Conservation (phyloP, 768 basidiomycete genomes). For the Sporobolomyces roseus region DNA sequence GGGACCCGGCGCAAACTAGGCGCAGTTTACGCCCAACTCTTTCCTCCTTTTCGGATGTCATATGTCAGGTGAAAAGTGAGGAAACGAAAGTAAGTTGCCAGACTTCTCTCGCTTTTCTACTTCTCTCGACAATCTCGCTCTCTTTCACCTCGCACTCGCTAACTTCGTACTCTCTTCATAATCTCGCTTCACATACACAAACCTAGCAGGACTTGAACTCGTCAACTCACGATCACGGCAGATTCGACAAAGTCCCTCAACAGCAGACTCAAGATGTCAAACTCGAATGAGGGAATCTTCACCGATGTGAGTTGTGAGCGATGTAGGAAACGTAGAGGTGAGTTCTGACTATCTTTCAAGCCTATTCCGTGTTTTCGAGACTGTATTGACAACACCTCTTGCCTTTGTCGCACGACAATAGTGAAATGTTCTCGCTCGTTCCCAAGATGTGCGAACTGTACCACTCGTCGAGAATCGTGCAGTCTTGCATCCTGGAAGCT, state of each 20-base stretch:
- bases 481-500: background rate
- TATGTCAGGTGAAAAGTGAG: too few species aligned
- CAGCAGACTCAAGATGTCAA: background rate
- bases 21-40: too few species aligned
- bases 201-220: background rate
- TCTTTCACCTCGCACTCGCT: too few species aligned
- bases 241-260: background rate
- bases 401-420: too few species aligned
- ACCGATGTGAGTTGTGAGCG: constrained; percentile 12
- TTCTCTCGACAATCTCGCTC: too few species aligned
- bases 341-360: background rate
- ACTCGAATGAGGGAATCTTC: background rate
- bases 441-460: constrained; percentile 1
- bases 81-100: too few species aligned
- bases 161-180: background rate
- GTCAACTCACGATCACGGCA: background rate
- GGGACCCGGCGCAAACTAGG: too few species aligned
- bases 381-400: too few species aligned
- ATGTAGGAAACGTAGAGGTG: constrained; percentile 5
- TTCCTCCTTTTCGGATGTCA: too few species aligned
- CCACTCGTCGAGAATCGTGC: background rate
- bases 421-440: constrained; percentile 13
- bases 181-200: background rate
- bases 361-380: too few species aligned
- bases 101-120: too few species aligned